These are phyloP conservation scores for Calonectria hongkongensis DNA, from an alignment of 2,329 filamentous ascomycete species.

Conservation along the genomic window DNA sequence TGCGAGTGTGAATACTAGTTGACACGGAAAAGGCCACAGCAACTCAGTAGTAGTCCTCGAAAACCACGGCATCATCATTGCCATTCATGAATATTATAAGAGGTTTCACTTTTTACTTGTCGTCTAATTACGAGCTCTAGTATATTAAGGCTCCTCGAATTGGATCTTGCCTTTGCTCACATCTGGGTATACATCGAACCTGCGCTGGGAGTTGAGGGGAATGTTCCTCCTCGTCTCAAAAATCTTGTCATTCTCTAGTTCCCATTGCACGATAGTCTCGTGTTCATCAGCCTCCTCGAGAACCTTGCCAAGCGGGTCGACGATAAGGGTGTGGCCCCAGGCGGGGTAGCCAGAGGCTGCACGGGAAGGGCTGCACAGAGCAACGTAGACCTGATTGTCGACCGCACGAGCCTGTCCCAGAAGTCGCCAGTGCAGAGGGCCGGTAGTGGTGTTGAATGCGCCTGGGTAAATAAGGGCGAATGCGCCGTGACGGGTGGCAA, in stretches of 20 bases:
- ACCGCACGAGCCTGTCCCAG: slow-evolving; percentile 88
- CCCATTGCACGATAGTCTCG: slow-evolving; percentile 84
- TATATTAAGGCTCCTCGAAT: slow-evolving; percentile 55
- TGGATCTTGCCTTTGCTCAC: slow-evolving; percentile 78
- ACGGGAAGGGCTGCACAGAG: slow-evolving; percentile 91
- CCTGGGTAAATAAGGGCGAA: slow-evolving; percentile 95
- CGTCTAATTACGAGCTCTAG: neutral
- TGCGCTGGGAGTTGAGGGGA: slow-evolving; percentile 87
- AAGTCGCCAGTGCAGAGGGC: slow-evolving; percentile 92
- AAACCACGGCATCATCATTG: neutral
- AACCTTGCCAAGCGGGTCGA: slow-evolving; percentile 91
- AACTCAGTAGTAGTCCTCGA: too few species aligned
- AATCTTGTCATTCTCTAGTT: slow-evolving; percentile 81
- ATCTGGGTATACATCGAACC: slow-evolving; percentile 97
- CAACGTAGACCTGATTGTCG: slow-evolving; percentile 97
- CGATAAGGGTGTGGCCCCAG: slow-evolving; percentile 92
- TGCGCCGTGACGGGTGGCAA: slow-evolving; percentile 89
- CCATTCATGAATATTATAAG: neutral
- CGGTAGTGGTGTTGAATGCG: slow-evolving; percentile 97
- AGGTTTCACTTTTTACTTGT: slow-evolving; percentile 13
- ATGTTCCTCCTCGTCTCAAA: slow-evolving; percentile 87
- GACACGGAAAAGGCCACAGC: neutral
- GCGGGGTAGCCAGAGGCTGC: slow-evolving; percentile 89
- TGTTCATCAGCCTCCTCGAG: slow-evolving; percentile 85
- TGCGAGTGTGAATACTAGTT: neutral